A percentile compares a stretch with the other conserved stretches of the same genome.
Evolutionary conservation across 2,329 filamentous ascomycete genomes (phyloP).

Genomic region (Fusarium keratoplasticum): DNA sequence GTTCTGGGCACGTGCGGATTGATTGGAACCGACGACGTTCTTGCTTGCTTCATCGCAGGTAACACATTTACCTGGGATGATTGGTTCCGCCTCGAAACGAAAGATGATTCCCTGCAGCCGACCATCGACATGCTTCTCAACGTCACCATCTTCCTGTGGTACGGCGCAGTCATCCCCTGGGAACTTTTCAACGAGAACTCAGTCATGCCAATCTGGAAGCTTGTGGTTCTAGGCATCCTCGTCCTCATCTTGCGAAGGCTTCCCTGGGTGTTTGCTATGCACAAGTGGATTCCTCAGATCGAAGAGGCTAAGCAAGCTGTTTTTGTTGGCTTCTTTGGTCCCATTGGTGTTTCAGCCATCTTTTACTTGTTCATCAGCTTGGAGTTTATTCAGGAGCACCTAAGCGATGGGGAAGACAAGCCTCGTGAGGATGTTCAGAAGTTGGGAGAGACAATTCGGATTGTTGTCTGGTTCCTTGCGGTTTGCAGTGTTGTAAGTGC

Average conservation of each 20-base stretch:
- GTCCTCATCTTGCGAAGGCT: constrained; percentile 82
- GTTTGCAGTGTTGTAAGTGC: constrained; percentile 82
- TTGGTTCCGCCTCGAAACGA: constrained; percentile 90
- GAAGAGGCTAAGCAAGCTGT: constrained; percentile 78
- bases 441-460: constrained; percentile 73
- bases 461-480: constrained; percentile 88
- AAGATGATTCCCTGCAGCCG: constrained; percentile 92
- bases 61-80: constrained; percentile 94
- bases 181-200: constrained; percentile 71
- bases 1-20: constrained; percentile 88
- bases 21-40: constrained; percentile 88
- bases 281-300: constrained; percentile 83
- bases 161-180: constrained; percentile 89
- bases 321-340: constrained; percentile 93
- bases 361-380: constrained; percentile 88
- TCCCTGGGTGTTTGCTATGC: constrained; percentile 79
- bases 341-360: constrained; percentile 89
- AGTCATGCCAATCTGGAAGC: constrained; percentile 78
- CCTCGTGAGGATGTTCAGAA: constrained; percentile 54
- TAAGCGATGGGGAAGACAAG: constrained; percentile 66
- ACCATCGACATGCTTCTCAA: constrained; percentile 97
- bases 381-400: constrained; percentile 72
- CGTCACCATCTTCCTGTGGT: constrained; percentile 90
- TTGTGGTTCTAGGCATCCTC: constrained; percentile 79
- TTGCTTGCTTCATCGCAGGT: constrained; percentile 92